These are phyloP conservation scores for Lentinula edodes DNA, from an alignment of 768 basidiomycete genomes.

Conservation along the genomic window DNA sequence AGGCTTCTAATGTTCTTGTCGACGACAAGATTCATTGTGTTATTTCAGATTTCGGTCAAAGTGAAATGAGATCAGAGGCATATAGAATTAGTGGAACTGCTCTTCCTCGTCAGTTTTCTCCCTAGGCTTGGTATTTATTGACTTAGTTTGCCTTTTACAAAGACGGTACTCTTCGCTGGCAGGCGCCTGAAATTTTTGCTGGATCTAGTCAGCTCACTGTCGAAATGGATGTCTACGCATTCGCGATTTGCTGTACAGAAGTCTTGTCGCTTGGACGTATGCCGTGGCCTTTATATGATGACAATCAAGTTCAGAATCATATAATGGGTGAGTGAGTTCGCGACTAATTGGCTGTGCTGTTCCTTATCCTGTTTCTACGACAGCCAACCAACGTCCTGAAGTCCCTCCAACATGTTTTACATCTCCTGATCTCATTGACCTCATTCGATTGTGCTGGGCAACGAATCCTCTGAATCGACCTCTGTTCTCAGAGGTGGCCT, in stretches of 20 bases:
- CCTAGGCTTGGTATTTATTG: neutral
- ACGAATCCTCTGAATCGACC: slow-evolving; percentile 46
- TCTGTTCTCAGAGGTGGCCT: slow-evolving; percentile 43
- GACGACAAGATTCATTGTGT: slow-evolving; percentile 62
- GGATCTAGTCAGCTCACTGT: slow-evolving; percentile 42
- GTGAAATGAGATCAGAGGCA: slow-evolving; percentile 71
- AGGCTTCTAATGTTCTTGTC: slow-evolving; percentile 75
- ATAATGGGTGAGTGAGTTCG: slow-evolving; percentile 38
- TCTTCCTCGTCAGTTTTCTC: slow-evolving; percentile 36
- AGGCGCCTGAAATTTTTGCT: slow-evolving; percentile 59
- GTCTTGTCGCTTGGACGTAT: slow-evolving; percentile 57
- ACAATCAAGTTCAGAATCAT: slow-evolving; percentile 43
- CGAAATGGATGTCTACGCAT: slow-evolving; percentile 65
- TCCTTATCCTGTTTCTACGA: neutral
- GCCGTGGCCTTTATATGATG: slow-evolving; percentile 50
- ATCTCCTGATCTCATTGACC: slow-evolving; percentile 28
- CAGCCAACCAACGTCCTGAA: slow-evolving; percentile 48
- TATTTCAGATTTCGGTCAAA: slow-evolving; percentile 81
- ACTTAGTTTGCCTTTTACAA: neutral
- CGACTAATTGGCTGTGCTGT: slow-evolving; percentile 4
- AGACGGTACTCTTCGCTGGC: slow-evolving; percentile 70
- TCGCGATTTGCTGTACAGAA: slow-evolving; percentile 60
- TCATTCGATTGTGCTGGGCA: slow-evolving; percentile 56
- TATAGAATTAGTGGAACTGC: slow-evolving; percentile 51
- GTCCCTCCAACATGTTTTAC: slow-evolving; percentile 35